Conservation (phyloP, 1,284 basidiomycete genomes). For the Polyporus tsugae region DNA sequence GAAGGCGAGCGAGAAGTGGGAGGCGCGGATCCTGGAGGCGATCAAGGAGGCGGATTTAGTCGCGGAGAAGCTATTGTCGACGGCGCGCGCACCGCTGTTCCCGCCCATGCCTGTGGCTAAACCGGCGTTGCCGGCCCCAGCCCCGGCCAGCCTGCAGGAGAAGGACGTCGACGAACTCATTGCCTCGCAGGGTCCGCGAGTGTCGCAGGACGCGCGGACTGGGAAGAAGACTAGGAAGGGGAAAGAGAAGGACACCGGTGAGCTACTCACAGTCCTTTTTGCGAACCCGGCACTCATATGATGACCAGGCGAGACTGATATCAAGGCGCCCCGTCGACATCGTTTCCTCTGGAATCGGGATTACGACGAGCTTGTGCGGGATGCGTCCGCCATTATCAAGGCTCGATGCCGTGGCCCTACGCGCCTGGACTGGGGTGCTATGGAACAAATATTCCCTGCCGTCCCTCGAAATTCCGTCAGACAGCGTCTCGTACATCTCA, state of each 20-base stretch:
- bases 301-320: slow-evolving; percentile 9
- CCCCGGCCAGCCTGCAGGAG: slow-evolving; percentile 54
- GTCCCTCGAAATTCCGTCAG: slow-evolving; percentile 73
- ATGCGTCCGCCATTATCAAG: slow-evolving; percentile 83
- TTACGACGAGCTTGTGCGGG: slow-evolving; percentile 87
- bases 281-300: too few species aligned
- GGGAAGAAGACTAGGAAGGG: slow-evolving; percentile 48
- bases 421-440: slow-evolving; percentile 74
- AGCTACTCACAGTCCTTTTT: background rate
- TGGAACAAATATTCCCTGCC: slow-evolving; percentile 82
- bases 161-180: slow-evolving; percentile 64
- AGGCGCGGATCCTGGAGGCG: slow-evolving; percentile 62
- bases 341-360: slow-evolving; percentile 87
- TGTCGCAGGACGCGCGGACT: slow-evolving; percentile 38
- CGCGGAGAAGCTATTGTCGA: slow-evolving; percentile 49
- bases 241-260: slow-evolving; percentile 44
- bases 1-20: slow-evolving; percentile 65
- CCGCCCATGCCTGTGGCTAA: slow-evolving; percentile 32
- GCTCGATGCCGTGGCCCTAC: slow-evolving; percentile 72
- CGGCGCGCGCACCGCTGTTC: slow-evolving; percentile 33
- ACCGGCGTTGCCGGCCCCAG: slow-evolving; percentile 42
- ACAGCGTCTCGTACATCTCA: slow-evolving; percentile 66
- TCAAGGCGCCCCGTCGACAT: slow-evolving; percentile 46
- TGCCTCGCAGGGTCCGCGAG: slow-evolving; percentile 61
- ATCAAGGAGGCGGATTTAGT: slow-evolving; percentile 62